Evolutionary conservation across 768 basidiomycete genomes (phyloP).

Genomic region (Mycena indigotica): DNA sequence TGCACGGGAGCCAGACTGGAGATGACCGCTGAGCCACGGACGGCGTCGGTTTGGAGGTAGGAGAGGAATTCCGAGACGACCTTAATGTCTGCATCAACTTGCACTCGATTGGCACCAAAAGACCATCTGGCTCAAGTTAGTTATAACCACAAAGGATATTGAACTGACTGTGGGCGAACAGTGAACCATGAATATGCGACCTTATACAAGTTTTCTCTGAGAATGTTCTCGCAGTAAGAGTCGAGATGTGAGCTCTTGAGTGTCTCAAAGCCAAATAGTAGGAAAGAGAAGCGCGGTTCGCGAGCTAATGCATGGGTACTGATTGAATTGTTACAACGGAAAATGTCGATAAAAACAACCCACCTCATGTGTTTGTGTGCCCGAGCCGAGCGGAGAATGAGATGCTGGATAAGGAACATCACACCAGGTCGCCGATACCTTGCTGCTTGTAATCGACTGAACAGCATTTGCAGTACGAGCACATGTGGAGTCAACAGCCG

Average conservation of each 20-base stretch:
- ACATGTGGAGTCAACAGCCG: conserved; percentile 82
- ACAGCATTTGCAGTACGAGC: conserved; percentile 82
- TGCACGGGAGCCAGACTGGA: conserved; percentile 66
- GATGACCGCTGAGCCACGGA: conserved; percentile 58
- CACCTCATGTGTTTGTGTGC: conserved; percentile 80
- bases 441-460: conserved; percentile 92
- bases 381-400: conserved; percentile 80
- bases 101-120: conserved; percentile 90
- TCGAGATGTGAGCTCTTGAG: conserved; percentile 88
- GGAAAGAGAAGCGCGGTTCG: conserved; percentile 86
- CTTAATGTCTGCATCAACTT: conserved; percentile 87
- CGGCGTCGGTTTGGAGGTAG: conserved; percentile 72
- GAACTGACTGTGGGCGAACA: conserved; percentile 77
- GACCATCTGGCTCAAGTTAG: conserved; percentile 72
- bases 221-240: conserved; percentile 70
- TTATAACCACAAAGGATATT: conserved; percentile 2
- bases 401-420: conserved; percentile 80
- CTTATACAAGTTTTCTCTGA: conserved; percentile 76
- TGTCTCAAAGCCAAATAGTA: conserved; percentile 92
- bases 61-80: conserved; percentile 82
- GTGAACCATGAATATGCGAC: conserved; percentile 92
- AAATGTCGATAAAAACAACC: conserved; percentile 8
- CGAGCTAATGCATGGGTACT: conserved; percentile 93
- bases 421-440: conserved; percentile 84
- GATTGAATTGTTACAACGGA: conserved; percentile 5